Percentiles rank a stretch among this genome's conserved stretches.
These are phyloP conservation scores for Gynochthodes officinalis DNA, from an alignment of 257 asterid genomes.

Conservation along the genomic window DNA sequence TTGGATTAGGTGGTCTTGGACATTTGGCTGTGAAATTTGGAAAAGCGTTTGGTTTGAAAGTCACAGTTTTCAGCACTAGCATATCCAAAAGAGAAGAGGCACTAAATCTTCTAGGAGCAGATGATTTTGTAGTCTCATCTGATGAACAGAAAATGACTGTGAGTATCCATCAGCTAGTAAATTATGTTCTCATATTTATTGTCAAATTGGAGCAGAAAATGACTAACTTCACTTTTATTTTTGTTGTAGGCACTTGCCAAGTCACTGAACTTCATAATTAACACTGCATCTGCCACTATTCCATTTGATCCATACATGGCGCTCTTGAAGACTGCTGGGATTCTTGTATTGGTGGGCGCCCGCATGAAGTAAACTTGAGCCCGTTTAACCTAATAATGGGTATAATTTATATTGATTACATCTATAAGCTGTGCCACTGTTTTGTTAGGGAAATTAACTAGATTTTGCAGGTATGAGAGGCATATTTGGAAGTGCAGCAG, in stretches of 20 bases:
- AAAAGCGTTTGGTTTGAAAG: too few species aligned
- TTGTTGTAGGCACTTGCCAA: slow-evolving; percentile 51
- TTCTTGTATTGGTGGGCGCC: slow-evolving; percentile 77
- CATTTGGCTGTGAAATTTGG: too few species aligned
- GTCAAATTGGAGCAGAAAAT: background rate
- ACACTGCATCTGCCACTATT: slow-evolving; percentile 66
- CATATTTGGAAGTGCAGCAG: slow-evolving; percentile 63
- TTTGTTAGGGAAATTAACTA: background rate
- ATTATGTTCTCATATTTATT: background rate
- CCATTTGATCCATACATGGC: slow-evolving; percentile 62
- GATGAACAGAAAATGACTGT: slow-evolving; percentile 72
- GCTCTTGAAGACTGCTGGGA: slow-evolving; percentile 64
- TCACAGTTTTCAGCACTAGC: too few species aligned
- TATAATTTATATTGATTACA: slow-evolving; percentile 14
- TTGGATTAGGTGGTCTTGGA: slow-evolving; percentile 95
- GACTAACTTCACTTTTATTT: too few species aligned
- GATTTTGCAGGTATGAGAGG: slow-evolving; percentile 47
- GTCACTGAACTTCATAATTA: slow-evolving; percentile 72
- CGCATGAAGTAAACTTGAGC: slow-evolving; percentile 64
- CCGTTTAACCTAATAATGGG: slow-evolving; percentile 52
- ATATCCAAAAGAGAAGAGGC: too few species aligned
- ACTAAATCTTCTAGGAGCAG: too few species aligned
- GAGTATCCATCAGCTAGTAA: slow-evolving; percentile 6
- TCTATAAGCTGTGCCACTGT: background rate
- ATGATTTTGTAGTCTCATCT: too few species aligned